These are phyloP conservation scores for Exobasidium rhododendri DNA, from an alignment of 1,284 basidiomycete genomes.

Conservation along the genomic window DNA sequence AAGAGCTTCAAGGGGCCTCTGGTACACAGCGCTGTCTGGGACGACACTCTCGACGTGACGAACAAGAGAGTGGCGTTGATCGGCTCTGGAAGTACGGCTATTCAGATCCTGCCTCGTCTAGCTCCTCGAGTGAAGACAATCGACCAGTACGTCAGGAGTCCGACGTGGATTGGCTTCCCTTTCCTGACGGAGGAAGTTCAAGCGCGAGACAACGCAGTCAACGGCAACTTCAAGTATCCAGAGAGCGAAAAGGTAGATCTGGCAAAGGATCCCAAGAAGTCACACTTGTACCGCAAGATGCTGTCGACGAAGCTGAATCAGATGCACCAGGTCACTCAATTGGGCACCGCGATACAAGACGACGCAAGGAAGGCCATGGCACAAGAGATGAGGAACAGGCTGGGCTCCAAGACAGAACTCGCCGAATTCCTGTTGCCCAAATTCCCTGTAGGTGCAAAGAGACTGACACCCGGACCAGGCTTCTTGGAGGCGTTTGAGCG, in stretches of 20 bases:
- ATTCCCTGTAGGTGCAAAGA: not conserved
- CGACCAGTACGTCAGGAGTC: conserved; percentile 1
- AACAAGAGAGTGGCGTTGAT: conserved; percentile 3
- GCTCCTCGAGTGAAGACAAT: not conserved
- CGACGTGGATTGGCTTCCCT: conserved; percentile 5
- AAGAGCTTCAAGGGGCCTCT: not conserved
- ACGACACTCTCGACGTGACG: not conserved
- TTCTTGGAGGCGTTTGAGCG: not conserved
- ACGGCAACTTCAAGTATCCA: not conserved
- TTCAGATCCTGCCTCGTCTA: conserved; percentile 2
- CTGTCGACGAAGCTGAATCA: not conserved
- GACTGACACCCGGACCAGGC: conserved; percentile 1
- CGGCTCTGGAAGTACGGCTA: not conserved
- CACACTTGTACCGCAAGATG: not conserved
- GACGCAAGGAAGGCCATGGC: not conserved
- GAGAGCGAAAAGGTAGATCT: not conserved
- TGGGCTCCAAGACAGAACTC: not conserved
- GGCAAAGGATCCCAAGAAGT: not conserved
- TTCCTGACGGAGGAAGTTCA: not conserved
- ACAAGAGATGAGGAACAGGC: not conserved
- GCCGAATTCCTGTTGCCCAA: not conserved
- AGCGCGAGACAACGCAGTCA: not conserved
- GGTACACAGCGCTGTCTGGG: not conserved
- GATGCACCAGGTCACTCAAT: not conserved
- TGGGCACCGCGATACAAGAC: not conserved